phyloP scores from a whole-genome alignment of 2,329 filamentous ascomycete genomes.

The Hypoxylon sp. region DNA sequence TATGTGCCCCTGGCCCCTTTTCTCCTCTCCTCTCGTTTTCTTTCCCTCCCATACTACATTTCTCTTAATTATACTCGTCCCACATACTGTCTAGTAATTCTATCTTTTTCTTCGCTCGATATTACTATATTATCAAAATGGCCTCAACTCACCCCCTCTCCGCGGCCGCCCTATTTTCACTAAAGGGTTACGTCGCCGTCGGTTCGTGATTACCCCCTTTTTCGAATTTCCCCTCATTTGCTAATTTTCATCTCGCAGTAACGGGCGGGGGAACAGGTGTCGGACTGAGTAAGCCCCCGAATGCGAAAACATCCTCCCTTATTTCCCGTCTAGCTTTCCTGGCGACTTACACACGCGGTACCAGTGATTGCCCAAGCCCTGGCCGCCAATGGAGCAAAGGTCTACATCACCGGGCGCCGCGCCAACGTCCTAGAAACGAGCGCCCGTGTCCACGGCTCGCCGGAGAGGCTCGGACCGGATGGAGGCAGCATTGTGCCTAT shows the following conservation, averaged over 20 bases:
- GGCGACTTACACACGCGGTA: not conserved
- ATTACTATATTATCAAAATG: slow-evolving; percentile 33
- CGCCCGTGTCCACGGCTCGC: slow-evolving; percentile 62
- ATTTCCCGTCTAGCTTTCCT: not conserved
- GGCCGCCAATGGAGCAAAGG: slow-evolving; percentile 59
- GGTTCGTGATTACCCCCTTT: slow-evolving; percentile 43
- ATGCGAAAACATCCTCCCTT: slow-evolving; percentile 8
- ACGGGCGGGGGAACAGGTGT: slow-evolving; percentile 52
- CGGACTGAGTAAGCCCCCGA: slow-evolving; percentile 47
- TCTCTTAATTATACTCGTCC: not conserved
- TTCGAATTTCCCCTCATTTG: slow-evolving; percentile 15
- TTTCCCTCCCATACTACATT: slow-evolving; percentile 14
- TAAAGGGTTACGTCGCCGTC: slow-evolving; percentile 50
- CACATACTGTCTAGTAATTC: not conserved
- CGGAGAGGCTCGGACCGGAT: slow-evolving; percentile 53
- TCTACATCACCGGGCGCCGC: slow-evolving; percentile 60
- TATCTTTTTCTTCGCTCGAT: not conserved
- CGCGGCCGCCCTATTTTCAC: slow-evolving; percentile 48
- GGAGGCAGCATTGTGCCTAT: slow-evolving; percentile 64
- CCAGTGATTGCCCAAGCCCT: slow-evolving; percentile 63
- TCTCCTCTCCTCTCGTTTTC: slow-evolving; percentile 17
- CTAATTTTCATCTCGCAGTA: slow-evolving; percentile 39
- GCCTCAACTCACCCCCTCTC: slow-evolving; percentile 50
- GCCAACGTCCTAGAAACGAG: slow-evolving; percentile 60
- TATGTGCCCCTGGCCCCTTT: slow-evolving; percentile 20